Percentiles rank a stretch among this genome's conserved stretches.
phyloP scores from a whole-genome alignment of 305 asterid genomes.

The Rubia peregrina region DNA sequence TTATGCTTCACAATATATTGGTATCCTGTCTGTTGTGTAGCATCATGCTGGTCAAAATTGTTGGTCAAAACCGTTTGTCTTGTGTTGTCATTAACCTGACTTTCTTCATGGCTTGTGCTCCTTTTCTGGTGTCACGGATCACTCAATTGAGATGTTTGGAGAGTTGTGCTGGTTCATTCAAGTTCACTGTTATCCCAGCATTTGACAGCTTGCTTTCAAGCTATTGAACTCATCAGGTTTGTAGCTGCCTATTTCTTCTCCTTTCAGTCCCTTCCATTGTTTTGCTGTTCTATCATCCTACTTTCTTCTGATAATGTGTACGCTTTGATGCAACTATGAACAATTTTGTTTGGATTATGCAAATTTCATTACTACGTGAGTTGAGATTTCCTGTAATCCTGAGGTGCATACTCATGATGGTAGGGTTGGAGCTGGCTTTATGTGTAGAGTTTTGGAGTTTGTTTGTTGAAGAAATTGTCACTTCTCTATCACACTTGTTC shows the following conservation, averaged over 20 bases:
- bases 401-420: neutral
- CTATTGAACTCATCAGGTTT: neutral
- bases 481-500: neutral
- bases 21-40: neutral
- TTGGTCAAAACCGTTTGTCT: neutral
- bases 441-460: neutral
- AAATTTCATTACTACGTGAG: neutral
- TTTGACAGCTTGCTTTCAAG: constrained; percentile 8
- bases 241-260: neutral
- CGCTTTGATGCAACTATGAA: neutral
- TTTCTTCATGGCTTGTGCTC: constrained; percentile 14
- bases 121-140: constrained; percentile 87
- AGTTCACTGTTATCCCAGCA: neutral
- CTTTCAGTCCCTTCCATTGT: neutral
- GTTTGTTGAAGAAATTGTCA: neutral
- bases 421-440: neutral
- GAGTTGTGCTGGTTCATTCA: constrained; percentile 31
- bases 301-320: neutral
- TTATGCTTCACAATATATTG: neutral
- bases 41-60: neutral
- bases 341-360: neutral
- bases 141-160: constrained; percentile 52
- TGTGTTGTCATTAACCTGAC: constrained; percentile 10
- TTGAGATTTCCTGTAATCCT: too few species aligned
- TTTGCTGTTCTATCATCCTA: neutral